A percentile compares a stretch with the other conserved stretches of the same genome.
These are phyloP conservation scores for Lasiosphaeriaceae sp. DNA, from an alignment of 495 filamentous ascomycete genomes.

Conservation along the genomic window DNA sequence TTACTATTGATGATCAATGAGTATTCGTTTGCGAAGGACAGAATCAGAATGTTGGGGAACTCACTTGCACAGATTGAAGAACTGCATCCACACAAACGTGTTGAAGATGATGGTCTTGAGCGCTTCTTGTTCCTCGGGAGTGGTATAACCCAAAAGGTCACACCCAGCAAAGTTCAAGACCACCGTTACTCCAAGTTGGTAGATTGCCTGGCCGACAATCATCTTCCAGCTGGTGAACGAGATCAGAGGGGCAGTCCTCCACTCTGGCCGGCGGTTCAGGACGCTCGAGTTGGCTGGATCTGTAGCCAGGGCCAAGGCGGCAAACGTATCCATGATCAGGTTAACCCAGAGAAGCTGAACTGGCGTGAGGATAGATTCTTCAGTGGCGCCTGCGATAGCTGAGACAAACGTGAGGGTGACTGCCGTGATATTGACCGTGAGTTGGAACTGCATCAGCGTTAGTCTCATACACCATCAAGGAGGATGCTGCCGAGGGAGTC, in stretches of 20 bases:
- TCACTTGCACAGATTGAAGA: constrained; percentile 79
- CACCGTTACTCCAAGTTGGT: constrained; percentile 75
- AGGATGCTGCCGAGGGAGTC: neutral
- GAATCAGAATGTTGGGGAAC: constrained; percentile 5
- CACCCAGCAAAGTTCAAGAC: constrained; percentile 71
- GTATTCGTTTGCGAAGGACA: constrained; percentile 36
- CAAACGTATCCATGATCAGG: constrained; percentile 93
- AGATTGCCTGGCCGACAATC: constrained; percentile 83
- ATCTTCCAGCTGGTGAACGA: constrained; percentile 89
- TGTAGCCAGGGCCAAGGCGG: constrained; percentile 85
- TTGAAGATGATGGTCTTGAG: constrained; percentile 79
- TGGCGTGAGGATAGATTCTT: constrained; percentile 74
- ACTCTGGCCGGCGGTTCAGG: constrained; percentile 70
- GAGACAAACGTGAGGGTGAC: constrained; percentile 82
- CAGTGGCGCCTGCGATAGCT: constrained; percentile 59
- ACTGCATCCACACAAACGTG: constrained; percentile 93
- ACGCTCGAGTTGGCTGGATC: constrained; percentile 70
- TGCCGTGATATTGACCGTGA: constrained; percentile 88
- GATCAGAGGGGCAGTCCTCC: constrained; percentile 72
- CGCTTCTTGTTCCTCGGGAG: constrained; percentile 28
- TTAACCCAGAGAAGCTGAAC: constrained; percentile 92
- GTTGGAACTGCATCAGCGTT: constrained; percentile 63
- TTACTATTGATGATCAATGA: neutral
- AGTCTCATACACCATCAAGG: neutral
- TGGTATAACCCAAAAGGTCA: constrained; percentile 55